Conservation (phyloP, 2,329 filamentous ascomycete species). For the Hirsutella thompsonii region DNA sequence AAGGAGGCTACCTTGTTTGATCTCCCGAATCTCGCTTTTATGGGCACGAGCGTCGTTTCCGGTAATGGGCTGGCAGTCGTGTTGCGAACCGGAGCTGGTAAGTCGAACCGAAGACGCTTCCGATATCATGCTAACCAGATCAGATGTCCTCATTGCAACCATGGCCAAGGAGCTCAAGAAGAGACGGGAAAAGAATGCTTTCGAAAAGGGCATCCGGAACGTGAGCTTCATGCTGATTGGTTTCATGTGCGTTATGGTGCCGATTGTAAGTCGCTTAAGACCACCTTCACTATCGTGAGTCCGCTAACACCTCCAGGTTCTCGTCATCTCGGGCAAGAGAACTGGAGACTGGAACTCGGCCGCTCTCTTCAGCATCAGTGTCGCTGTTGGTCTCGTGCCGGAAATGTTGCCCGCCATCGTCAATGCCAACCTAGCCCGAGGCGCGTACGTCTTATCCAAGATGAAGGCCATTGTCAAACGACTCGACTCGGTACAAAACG, state of each 20-base stretch:
- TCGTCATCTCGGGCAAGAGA: conserved; percentile 11
- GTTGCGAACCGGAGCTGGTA: conserved; percentile 10
- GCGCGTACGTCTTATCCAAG: conserved; percentile 13
- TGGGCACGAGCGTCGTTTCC: conserved; percentile 15
- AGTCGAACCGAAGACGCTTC: not conserved
- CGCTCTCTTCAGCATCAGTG: conserved; percentile 15
- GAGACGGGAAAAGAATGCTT: conserved; percentile 12
- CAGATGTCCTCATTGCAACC: conserved; percentile 13
- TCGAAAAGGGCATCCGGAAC: conserved; percentile 15
- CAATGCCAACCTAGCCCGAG: conserved; percentile 15
- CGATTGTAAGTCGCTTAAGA: conserved; percentile 9
- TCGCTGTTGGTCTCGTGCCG: conserved; percentile 15
- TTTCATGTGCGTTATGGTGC: conserved; percentile 17
- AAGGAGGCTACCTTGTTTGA: conserved; percentile 12
- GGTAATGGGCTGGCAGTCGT: conserved; percentile 13
- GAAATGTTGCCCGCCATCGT: conserved; percentile 18
- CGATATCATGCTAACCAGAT: not conserved
- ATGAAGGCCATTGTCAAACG: conserved; percentile 23
- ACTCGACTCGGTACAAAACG: conserved; percentile 16
- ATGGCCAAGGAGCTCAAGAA: conserved; percentile 13
- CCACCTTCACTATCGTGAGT: not conserved
- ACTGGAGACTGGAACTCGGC: conserved; percentile 14
- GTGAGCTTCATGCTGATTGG: conserved; percentile 16
- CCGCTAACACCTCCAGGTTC: conserved; percentile 5
- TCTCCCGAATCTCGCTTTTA: conserved; percentile 13